Base-by-base conservation (phyloP, 495 filamentous ascomycete species). In the Podospora conica region DNA sequence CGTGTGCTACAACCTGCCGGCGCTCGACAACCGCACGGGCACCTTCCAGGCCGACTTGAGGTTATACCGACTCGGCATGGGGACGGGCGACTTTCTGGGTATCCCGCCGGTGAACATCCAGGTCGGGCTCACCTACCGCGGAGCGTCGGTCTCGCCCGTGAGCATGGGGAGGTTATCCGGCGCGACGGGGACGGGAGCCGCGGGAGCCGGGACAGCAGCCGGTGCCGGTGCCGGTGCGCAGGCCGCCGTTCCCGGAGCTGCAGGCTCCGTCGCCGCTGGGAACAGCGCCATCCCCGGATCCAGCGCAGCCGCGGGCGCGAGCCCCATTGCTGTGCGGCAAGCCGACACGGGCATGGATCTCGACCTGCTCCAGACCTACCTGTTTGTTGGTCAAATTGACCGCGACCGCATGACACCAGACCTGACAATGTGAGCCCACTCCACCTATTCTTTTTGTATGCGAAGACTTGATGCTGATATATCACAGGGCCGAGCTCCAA, bases 1-100 rank as follows among this genome's bases (percentile, higher is more conserved):
- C n/a, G 83, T 88, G 29, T 93, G 90, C 81, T 93, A 91, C 74
- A 93, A 92, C 69, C 69, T 93, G 3, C 85, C 84, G 20, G 81
- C 80, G 23, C 79, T 89, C 56, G 79, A 91, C 74, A 87, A 81
- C 71, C 70, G 67, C 1, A 85, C 82, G 8, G 90, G 90, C 10
- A 77, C 85, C 1, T 92, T 93, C 71, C 80, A 87, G 73, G 88
- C 88, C 23, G 90, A 92, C 70, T 65, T 92, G 22, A 81, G 89
- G 62, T 77, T 92, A 57, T 92, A 87, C 75, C 84, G 84, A 67
- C 74, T 91, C 55, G 83, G 83, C 9, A 69, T 72, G 10, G 81
- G 89, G 27, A 82, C 75, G 0, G 86, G 83, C 18, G 76, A 77
- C 9, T 93, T 90, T 77, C 67, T 75, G 48, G 81, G 81, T 8